Base-by-base conservation (phyloP, 202 grass and related monocot genomes). In the Zizania palustris region DNA sequence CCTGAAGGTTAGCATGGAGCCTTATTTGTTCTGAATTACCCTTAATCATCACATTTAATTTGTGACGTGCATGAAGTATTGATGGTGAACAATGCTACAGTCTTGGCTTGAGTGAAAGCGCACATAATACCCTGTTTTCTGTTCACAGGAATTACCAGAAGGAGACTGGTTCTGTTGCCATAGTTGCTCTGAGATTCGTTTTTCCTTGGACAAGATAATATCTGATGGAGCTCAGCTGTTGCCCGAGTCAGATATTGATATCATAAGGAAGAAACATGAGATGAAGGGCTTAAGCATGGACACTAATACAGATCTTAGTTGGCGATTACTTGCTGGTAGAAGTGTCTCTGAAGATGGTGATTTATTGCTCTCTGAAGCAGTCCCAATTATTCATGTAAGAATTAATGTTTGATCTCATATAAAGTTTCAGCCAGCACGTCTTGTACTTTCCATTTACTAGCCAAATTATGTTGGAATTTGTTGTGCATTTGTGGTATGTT, bases 361-460 rank as follows among this genome's bases (percentile, higher is more conserved):
- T 56, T 77, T 83, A 71, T 85, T 95, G 78, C 83, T 98, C 55
- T 92, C 91, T 35, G 87, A 74, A 38, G 87, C 91, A 43, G 91
- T 98, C 55, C 87, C 91, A 37, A 92, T 98, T 88, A 92, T 98
- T 83, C 95, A 98, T 88, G 95, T 98, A 90, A 16, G 89, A 33
- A 21, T 53, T 15, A 41, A 21, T 45, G 35, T 77, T 28, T 63
- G 0, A 54, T 74, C 9, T 74, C 46, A 59, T 62, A 51, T 68
- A 46, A 67, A 60, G 34, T 74, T 57, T 11, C 37, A 20, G 2
- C 28, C 28, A 28, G 28, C 28, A 28, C 22, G 5, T 56, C 42
- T 28, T 37, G 41, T 6, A 3, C 5, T 22, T n/a, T 3, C 35
- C 51, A 75, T 13, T 48, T 60, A n/a, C 63, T 22, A 40, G 10